These are phyloP conservation scores for Vitis rotundifolia DNA, from an alignment of 164 flowering plant genomes.

Conservation along the genomic window DNA sequence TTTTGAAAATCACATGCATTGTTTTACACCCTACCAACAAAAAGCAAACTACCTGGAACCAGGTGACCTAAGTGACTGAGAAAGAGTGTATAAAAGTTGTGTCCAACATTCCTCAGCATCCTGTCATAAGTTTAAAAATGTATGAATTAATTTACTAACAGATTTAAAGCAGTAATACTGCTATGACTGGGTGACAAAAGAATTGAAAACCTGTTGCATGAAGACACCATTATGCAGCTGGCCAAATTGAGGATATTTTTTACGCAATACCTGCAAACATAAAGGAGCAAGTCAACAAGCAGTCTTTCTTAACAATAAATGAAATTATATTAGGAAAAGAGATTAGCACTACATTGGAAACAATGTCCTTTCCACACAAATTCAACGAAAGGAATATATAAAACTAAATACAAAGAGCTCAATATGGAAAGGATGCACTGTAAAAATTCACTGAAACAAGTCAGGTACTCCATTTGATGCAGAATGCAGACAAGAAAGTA, in stretches of 20 bases:
- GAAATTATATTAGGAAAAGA: no score
- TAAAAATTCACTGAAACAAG: no score
- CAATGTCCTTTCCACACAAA: no score
- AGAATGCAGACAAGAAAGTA: no score
- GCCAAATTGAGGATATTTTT: constrained; percentile 93
- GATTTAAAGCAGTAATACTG: constrained; percentile 1
- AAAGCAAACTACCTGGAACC: constrained; percentile 49
- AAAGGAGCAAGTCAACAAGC: not conserved
- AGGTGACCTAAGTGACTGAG: constrained; percentile 69
- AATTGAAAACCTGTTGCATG: constrained; percentile 86
- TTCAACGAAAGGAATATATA: no score
- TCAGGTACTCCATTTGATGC: no score
- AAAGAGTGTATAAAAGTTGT: constrained; percentile 82
- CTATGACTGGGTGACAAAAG: not conserved
- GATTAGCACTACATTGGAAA: no score
- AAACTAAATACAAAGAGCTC: no score
- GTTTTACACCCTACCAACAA: not conserved
- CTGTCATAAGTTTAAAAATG: constrained; percentile 37
- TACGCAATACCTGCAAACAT: constrained; percentile 70
- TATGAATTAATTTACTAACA: not conserved
- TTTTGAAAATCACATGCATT: not conserved
- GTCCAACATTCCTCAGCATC: constrained; percentile 99
- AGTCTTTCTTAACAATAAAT: not conserved
- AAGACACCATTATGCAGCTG: constrained; percentile 78
- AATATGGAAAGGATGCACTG: no score